Conservation (phyloP, 495 filamentous ascomycete species). For the Bacidia gigantensis region DNA sequence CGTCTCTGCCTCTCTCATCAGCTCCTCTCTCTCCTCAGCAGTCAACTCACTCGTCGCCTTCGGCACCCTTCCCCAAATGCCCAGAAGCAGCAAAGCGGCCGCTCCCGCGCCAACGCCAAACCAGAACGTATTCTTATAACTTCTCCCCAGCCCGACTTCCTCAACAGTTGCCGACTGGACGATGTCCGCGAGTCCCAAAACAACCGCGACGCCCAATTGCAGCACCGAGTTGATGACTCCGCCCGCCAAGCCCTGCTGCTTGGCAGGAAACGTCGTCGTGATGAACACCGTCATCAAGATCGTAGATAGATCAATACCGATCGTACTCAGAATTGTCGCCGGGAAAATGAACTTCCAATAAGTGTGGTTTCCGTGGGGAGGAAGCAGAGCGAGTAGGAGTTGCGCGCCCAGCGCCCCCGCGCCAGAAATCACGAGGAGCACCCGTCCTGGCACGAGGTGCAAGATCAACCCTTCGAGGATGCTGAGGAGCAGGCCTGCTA, state of each 20-base stretch:
- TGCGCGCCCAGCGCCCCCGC: constrained; percentile 47
- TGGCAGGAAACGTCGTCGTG: constrained; percentile 53
- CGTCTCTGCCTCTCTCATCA: constrained; percentile 3
- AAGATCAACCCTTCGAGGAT: constrained; percentile 59
- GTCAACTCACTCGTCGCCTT: constrained; percentile 58
- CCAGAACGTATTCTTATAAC: constrained; percentile 55
- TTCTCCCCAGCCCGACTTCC: constrained; percentile 27
- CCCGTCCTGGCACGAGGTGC: constrained; percentile 58
- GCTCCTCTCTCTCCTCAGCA: constrained; percentile 41
- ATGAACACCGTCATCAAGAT: constrained; percentile 76
- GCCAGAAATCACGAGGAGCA: constrained; percentile 54
- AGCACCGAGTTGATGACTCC: constrained; percentile 50
- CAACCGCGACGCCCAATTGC: constrained; percentile 64
- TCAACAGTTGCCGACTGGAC: constrained; percentile 37
- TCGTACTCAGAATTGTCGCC: constrained; percentile 62
- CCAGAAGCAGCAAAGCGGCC: constrained; percentile 39
- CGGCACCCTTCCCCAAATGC: constrained; percentile 45
- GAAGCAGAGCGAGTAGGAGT: constrained; percentile 58
- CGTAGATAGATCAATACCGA: constrained; percentile 73
- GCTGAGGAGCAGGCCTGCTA: constrained; percentile 61
- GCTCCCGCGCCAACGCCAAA: constrained; percentile 45
- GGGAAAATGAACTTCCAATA: constrained; percentile 69
- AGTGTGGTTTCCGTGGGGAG: constrained; percentile 31
- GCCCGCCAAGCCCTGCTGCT: constrained; percentile 65
- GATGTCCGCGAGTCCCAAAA: constrained; percentile 61